phyloP scores from a whole-genome alignment of 2,329 filamentous ascomycete species.

The Talaromyces sp. region DNA sequence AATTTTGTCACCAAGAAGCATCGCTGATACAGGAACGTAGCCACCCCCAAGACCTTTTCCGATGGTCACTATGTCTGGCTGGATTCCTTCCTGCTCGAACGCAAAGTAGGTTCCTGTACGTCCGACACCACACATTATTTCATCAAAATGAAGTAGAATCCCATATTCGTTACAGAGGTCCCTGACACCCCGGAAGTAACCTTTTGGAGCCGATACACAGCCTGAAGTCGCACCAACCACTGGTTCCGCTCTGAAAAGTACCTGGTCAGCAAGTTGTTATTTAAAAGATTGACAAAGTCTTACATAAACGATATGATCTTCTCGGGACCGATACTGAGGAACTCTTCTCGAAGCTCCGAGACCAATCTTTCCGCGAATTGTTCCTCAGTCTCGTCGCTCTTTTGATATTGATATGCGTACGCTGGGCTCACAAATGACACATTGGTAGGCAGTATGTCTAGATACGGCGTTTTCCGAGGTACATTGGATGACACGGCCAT shows the following conservation, averaged over 20 bases:
- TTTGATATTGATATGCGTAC: conserved; percentile 40
- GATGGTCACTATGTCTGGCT: conserved; percentile 58
- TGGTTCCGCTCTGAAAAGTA: conserved; percentile 28
- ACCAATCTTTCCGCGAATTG: conserved; percentile 43
- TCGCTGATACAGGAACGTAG: conserved; percentile 53
- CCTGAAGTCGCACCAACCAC: conserved; percentile 48
- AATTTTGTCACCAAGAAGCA: conserved; percentile 52
- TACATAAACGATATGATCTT: conserved; percentile 22
- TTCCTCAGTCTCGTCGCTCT: conserved; percentile 36
- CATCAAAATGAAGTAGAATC: conserved; percentile 71
- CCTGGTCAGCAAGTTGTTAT: neutral
- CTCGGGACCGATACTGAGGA: conserved; percentile 45
- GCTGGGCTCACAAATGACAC: conserved; percentile 25
- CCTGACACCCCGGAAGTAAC: conserved; percentile 68
- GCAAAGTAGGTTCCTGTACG: conserved; percentile 56
- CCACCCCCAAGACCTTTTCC: conserved; percentile 60
- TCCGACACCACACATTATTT: conserved; percentile 67
- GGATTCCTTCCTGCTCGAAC: conserved; percentile 57
- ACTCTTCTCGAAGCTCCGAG: conserved; percentile 49
- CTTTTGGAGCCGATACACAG: conserved; percentile 62
- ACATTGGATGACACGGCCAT: conserved; percentile 41
- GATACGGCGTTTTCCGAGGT: conserved; percentile 33
- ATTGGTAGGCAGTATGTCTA: conserved; percentile 29
- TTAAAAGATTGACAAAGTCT: neutral
- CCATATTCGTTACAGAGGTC: conserved; percentile 67